Evolutionary conservation across 176 grass and related monocot species (phyloP).

Genomic region (Aegilops umbellulata): DNA sequence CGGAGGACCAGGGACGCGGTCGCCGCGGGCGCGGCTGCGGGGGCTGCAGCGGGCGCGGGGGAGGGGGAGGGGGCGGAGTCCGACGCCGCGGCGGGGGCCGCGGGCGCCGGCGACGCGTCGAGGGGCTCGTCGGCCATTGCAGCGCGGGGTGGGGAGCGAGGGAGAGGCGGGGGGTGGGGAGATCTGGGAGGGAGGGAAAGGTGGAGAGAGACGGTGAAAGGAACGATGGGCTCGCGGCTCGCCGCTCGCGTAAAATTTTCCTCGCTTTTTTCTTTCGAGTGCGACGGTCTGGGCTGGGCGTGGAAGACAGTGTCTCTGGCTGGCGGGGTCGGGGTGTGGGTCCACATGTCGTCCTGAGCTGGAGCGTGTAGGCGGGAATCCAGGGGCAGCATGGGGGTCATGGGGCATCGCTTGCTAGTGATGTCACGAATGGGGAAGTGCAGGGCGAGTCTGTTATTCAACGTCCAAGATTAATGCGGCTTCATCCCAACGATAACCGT

Average conservation of each 20-base stretch:
- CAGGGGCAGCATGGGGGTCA: not conserved
- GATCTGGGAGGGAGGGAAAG: conserved; percentile 33
- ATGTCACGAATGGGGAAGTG: not conserved
- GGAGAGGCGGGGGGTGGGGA: conserved; percentile 7
- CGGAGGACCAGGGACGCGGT: conserved; percentile 37
- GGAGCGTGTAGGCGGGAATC: not conserved
- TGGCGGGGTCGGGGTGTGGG: not conserved
- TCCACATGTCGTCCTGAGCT: not conserved
- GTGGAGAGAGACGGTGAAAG: conserved; percentile 17
- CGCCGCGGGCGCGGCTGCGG: not conserved
- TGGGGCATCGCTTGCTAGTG: not conserved
- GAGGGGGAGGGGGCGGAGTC: not conserved
- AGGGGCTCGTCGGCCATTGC: conserved; percentile 42
- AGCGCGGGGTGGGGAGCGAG: not conserved
- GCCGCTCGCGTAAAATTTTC: not conserved
- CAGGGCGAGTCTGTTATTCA: not conserved
- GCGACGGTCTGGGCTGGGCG: not conserved
- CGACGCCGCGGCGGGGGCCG: conserved; percentile 5
- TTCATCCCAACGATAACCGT: too few relatives aligned
- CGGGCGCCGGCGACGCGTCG: not conserved
- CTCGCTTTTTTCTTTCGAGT: not conserved
- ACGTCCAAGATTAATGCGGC: not conserved
- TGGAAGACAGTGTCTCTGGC: not conserved
- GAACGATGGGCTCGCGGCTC: not conserved
- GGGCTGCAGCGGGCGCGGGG: not conserved